These are phyloP conservation scores for Tinospora cordifolia DNA, from an alignment of 164 flowering plant genomes.

Conservation along the genomic window DNA sequence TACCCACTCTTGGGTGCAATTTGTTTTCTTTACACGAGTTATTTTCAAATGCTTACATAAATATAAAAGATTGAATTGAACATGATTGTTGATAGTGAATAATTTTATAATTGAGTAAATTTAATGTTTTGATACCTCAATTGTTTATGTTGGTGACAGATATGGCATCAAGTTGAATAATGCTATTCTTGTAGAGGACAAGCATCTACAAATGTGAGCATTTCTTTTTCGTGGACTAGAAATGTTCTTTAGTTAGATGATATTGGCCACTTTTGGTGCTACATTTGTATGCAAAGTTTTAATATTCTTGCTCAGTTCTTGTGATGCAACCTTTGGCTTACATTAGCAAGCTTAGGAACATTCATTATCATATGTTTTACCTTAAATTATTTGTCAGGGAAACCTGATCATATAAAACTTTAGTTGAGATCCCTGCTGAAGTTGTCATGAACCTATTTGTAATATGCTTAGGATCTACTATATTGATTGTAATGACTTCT, in stretches of 20 bases:
- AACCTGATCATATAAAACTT: too few species aligned
- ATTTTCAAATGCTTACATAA: neutral
- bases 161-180: slow-evolving; percentile 67
- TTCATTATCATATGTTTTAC: too few species aligned
- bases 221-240: neutral
- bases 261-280: neutral
- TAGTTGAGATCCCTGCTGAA: too few species aligned
- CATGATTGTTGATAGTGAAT: neutral
- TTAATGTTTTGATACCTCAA: neutral
- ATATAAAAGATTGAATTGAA: neutral
- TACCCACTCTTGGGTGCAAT: neutral
- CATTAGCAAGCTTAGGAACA: neutral
- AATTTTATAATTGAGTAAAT: neutral
- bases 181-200: slow-evolving; percentile 88
- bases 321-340: neutral
- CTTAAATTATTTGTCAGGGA: neutral
- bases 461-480: too few species aligned
- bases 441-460: too few species aligned
- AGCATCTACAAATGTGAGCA: slow-evolving; percentile 67
- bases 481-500: too few species aligned
- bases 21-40: neutral
- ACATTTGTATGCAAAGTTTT: neutral
- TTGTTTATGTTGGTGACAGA: slow-evolving; percentile 26
- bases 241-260: neutral
- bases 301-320: neutral